Conservation (phyloP, 1,284 basidiomycete species). For the Moesziomyces globuligerus region DNA sequence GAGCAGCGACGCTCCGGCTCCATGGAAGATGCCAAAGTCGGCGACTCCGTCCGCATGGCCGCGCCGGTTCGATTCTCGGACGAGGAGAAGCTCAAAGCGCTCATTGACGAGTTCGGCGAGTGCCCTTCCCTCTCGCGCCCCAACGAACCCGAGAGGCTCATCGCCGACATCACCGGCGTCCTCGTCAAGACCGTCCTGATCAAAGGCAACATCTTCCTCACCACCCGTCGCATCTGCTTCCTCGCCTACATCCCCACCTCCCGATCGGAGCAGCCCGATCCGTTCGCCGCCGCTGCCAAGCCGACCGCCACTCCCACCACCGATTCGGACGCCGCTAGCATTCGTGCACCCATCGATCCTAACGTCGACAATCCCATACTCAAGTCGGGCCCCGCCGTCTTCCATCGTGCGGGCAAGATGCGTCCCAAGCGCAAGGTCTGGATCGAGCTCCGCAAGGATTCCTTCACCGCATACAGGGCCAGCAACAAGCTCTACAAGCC, state of each 20-base stretch:
- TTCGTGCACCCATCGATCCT: conserved; percentile 22
- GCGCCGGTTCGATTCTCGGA: conserved; percentile 20
- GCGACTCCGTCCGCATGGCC: conserved; percentile 16
- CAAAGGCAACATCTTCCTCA: conserved; percentile 56
- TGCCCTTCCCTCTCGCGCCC: conserved; percentile 26
- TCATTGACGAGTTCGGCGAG: conserved; percentile 57
- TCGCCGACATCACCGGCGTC: conserved; percentile 41
- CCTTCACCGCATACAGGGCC: conserved; percentile 53
- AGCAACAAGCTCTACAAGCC: conserved; percentile 60
- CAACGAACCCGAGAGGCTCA: conserved; percentile 47
- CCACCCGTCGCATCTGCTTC: conserved; percentile 58
- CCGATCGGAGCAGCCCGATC: conserved; percentile 1
- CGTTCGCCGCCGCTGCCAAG: neutral
- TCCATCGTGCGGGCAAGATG: conserved; percentile 51
- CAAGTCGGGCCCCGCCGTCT: conserved; percentile 50
- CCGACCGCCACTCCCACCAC: neutral
- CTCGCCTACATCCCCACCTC: conserved; percentile 51
- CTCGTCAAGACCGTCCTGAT: conserved; percentile 57
- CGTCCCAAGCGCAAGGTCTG: conserved; percentile 51
- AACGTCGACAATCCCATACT: conserved; percentile 42
- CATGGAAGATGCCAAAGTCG: conserved; percentile 12
- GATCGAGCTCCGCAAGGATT: conserved; percentile 53
- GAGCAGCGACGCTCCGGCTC: conserved; percentile 27
- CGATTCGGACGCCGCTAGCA: neutral
- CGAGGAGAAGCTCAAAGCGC: conserved; percentile 47